A percentile compares a stretch with the other conserved stretches of the same genome.
These are phyloP conservation scores for Calonectria multiphialidica DNA, from an alignment of 2,329 filamentous ascomycete species.

Conservation along the genomic window DNA sequence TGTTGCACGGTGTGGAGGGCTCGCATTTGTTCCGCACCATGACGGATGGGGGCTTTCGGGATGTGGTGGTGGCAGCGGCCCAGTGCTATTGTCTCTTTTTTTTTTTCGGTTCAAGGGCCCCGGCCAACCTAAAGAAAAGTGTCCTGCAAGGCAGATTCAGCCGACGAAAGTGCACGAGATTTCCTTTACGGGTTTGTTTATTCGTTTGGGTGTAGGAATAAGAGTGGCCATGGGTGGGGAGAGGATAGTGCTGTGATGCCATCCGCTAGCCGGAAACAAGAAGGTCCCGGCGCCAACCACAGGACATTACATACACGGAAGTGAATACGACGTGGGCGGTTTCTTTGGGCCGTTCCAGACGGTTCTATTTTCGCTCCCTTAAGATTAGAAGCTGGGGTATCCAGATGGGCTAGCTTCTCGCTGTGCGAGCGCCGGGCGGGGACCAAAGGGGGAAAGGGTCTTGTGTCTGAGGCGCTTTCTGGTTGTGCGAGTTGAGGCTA, in stretches of 20 bases:
- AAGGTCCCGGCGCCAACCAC: not conserved
- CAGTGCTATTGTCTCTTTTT: not conserved
- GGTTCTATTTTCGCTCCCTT: conserved; percentile 7
- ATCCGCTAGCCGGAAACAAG: not conserved
- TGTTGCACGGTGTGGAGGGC: not conserved
- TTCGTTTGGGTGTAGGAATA: conserved; percentile 5
- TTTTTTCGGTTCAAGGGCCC: not conserved
- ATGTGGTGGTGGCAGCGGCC: conserved; percentile 4
- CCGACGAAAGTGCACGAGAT: not conserved
- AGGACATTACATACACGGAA: conserved; percentile 21
- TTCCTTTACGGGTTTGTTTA: not conserved
- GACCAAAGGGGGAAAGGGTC: conserved; percentile 4
- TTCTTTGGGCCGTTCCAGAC: conserved; percentile 15
- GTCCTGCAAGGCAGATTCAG: not conserved
- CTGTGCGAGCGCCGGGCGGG: not conserved
- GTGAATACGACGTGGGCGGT: conserved; percentile 12
- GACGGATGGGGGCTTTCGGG: not conserved
- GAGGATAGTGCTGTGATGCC: not conserved
- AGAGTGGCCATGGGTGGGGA: not conserved
- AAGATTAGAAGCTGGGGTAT: conserved; percentile 12
- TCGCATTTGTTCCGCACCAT: not conserved
- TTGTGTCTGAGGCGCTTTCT: conserved; percentile 1
- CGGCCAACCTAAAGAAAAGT: not conserved
- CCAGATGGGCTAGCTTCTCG: conserved; percentile 2
- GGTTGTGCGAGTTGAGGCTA: not conserved